Evolutionary conservation across 2,329 filamentous ascomycete species (phyloP).

Genomic region (Lecanicillium sp.): DNA sequence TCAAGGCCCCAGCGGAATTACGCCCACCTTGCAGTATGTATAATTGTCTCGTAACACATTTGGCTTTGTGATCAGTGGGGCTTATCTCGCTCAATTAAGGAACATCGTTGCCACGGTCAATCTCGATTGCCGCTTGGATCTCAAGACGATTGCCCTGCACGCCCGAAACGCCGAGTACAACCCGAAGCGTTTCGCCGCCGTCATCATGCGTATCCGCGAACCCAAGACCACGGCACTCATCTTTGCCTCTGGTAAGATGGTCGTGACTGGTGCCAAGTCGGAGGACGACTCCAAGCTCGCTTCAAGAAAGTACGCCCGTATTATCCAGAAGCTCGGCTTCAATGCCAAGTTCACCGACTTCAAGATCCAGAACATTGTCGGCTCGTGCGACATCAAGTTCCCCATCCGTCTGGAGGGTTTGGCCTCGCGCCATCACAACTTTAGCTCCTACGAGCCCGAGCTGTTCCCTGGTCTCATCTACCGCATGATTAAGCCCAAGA

Average conservation of each 20-base stretch:
- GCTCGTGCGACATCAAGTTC: conserved; percentile 98
- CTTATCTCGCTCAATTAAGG: conserved; percentile 57
- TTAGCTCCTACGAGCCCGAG: conserved; percentile 97
- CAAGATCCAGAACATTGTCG: conserved; percentile 99
- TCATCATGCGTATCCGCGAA: conserved; percentile 99
- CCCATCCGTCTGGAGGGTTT: conserved; percentile 94
- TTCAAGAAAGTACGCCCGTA: conserved; percentile 93
- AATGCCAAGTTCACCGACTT: conserved; percentile 99
- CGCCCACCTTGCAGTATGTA: conserved; percentile 96
- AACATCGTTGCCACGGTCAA: conserved; percentile 99
- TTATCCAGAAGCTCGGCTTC: conserved; percentile 99
- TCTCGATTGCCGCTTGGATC: conserved; percentile 89
- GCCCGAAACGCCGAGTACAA: conserved; percentile 98
- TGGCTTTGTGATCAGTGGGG: conserved; percentile 31
- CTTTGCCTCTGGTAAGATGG: conserved; percentile 99
- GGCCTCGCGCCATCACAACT: conserved; percentile 96
- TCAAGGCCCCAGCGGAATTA: conserved; percentile 79
- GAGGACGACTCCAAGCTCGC: conserved; percentile 97
- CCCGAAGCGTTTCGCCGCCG: conserved; percentile 97
- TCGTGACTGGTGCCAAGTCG: conserved; percentile 94
- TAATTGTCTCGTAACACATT: conserved; percentile 31
- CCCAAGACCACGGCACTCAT: conserved; percentile 97
- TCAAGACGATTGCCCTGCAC: conserved; percentile 98
- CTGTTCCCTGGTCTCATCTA: conserved; percentile 99
- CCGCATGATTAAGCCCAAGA: conserved; percentile 99